These are phyloP conservation scores for Byssothecium circinans DNA, from an alignment of 2,329 filamentous ascomycete genomes.

Conservation along the genomic window DNA sequence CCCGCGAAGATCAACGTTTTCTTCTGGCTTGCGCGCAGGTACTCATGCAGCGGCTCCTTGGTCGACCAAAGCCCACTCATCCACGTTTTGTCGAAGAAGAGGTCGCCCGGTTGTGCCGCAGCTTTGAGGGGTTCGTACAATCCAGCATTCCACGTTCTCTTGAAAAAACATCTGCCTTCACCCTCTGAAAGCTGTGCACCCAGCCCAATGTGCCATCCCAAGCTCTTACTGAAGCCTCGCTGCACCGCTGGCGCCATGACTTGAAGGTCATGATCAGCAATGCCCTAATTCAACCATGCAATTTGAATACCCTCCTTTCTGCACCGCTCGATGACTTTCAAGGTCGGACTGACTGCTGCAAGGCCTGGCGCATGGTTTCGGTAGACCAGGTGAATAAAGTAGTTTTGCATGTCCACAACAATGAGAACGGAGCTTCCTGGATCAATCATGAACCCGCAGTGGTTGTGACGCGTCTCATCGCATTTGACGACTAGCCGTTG, in stretches of 20 bases:
- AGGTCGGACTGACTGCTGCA: conserved; percentile 39
- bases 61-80: conserved; percentile 49
- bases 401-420: conserved; percentile 50
- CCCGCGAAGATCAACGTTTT: conserved; percentile 48
- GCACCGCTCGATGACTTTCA: conserved; percentile 45
- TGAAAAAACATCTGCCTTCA: conserved; percentile 47
- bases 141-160: conserved; percentile 48
- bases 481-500: conserved; percentile 44
- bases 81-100: conserved; percentile 49
- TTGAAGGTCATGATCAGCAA: conserved; percentile 42
- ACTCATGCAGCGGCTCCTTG: conserved; percentile 45
- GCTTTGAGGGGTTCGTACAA: conserved; percentile 46
- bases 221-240: conserved; percentile 45
- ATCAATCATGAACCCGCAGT: conserved; percentile 47
- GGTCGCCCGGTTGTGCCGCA: conserved; percentile 41
- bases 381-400: conserved; percentile 42
- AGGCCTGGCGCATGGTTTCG: conserved; percentile 32
- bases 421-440: conserved; percentile 44
- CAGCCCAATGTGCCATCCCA: conserved; percentile 47
- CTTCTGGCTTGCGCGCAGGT: conserved; percentile 44
- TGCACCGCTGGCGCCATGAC: conserved; percentile 47
- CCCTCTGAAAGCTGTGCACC: conserved; percentile 42
- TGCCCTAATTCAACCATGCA: conserved; percentile 48
- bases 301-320: conserved; percentile 46
- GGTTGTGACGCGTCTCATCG: conserved; percentile 45